These are phyloP conservation scores for Cytidiella melzeri DNA, from an alignment of 768 basidiomycete genomes.

Conservation along the genomic window DNA sequence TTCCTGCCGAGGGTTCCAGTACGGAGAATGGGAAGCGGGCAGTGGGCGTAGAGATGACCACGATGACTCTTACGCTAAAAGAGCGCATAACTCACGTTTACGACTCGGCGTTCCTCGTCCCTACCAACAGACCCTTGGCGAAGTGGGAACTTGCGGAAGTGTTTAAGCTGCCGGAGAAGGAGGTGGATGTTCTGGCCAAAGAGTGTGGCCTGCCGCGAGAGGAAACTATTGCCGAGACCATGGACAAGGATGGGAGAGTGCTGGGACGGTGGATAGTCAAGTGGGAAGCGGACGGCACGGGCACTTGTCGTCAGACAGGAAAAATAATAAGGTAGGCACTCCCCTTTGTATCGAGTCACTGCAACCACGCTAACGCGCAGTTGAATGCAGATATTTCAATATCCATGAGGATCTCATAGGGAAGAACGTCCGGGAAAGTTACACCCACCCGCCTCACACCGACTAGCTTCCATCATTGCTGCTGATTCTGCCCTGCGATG, in stretches of 20 bases:
- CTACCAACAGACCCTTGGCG: slow-evolving; percentile 63
- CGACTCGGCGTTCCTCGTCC: slow-evolving; percentile 65
- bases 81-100: slow-evolving; percentile 67
- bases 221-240: slow-evolving; percentile 79
- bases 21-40: slow-evolving; percentile 19
- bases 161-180: slow-evolving; percentile 39
- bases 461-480: too few species aligned
- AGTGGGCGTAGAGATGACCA: slow-evolving; percentile 65
- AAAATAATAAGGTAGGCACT: slow-evolving; percentile 54
- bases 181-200: slow-evolving; percentile 30
- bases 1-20: slow-evolving; percentile 37
- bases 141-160: slow-evolving; percentile 70
- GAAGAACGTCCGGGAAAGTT: neutral
- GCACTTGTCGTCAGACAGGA: slow-evolving; percentile 59
- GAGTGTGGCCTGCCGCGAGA: slow-evolving; percentile 38
- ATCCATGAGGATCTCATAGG: slow-evolving; percentile 44
- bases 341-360: neutral
- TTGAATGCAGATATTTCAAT: slow-evolving; percentile 38
- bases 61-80: slow-evolving; percentile 52
- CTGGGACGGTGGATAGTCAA: slow-evolving; percentile 74
- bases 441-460: too few species aligned
- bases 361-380: neutral
- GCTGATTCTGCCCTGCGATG: too few species aligned
- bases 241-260: slow-evolving; percentile 49
- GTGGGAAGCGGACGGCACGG: slow-evolving; percentile 63